These are phyloP conservation scores for Neopestalotiopsis clavispora DNA, from an alignment of 2,329 filamentous ascomycete species.

Conservation along the genomic window DNA sequence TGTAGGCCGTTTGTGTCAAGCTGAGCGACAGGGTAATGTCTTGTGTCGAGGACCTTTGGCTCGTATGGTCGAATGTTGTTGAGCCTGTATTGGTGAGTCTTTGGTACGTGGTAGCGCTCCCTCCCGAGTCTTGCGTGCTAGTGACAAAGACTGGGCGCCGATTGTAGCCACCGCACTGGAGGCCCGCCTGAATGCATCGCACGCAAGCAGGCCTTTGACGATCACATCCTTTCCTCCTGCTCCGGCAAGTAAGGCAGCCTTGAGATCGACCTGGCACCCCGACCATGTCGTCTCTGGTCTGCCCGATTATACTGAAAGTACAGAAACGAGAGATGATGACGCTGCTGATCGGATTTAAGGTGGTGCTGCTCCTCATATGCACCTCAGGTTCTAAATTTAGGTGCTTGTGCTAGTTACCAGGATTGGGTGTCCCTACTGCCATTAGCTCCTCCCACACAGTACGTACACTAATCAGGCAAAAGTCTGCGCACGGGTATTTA, in stretches of 20 bases:
- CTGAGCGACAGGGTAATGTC: neutral
- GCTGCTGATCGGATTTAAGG: neutral
- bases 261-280: slow-evolving; percentile 3
- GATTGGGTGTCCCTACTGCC: too few relatives aligned
- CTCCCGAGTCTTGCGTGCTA: neutral
- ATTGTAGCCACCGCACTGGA: neutral
- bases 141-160: neutral
- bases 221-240: slow-evolving; percentile 4
- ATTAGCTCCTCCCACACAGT: too few relatives aligned
- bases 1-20: slow-evolving; percentile 5
- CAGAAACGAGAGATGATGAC: neutral
- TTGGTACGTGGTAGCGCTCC: neutral
- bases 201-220: neutral
- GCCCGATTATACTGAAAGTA: neutral
- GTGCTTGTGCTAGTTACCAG: too few relatives aligned
- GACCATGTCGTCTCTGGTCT: neutral
- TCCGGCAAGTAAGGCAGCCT: neutral
- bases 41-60: neutral
- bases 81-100: neutral
- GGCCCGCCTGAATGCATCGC: neutral
- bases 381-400: too few relatives aligned
- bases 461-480: too few relatives aligned
- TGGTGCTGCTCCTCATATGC: too few relatives aligned
- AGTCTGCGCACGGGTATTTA: too few relatives aligned
- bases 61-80: neutral